Percentiles rank a stretch among this genome's conserved stretches.
Evolutionary conservation across 176 grass and related monocot genomes (phyloP).

Genomic region (Aegilops speltoides): DNA sequence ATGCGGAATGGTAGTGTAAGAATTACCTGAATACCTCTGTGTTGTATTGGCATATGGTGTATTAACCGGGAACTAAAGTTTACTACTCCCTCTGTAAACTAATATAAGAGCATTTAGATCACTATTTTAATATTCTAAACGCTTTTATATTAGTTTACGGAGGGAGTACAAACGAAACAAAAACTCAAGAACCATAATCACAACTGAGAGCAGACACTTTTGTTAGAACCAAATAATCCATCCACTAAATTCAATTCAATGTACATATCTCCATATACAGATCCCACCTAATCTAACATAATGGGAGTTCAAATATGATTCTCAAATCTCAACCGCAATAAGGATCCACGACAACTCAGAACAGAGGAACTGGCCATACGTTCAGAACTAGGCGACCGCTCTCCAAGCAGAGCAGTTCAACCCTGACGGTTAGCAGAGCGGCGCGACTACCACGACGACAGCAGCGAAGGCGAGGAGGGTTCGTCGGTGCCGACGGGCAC

Average conservation of each 20-base stretch:
- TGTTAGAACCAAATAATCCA: constrained; percentile 49
- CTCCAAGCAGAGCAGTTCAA: constrained; percentile 8
- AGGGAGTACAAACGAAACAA: not conserved
- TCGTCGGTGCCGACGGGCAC: constrained; percentile 55
- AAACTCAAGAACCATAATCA: constrained; percentile 8
- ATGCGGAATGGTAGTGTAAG: no score
- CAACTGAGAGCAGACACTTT: not conserved
- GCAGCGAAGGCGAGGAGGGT: not conserved
- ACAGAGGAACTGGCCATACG: not conserved
- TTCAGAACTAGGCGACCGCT: not conserved
- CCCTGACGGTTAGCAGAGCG: constrained; percentile 10
- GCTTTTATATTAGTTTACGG: no score
- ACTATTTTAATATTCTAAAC: no score
- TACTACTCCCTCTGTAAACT: no score
- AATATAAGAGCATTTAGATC: no score
- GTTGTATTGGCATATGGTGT: not conserved
- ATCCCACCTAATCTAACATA: not conserved
- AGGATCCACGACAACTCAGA: not conserved
- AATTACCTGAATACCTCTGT: not conserved
- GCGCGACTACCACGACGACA: not conserved
- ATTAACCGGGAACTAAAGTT: not conserved
- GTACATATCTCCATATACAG: constrained; percentile 2
- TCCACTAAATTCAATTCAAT: not conserved
- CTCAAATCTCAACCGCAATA: not conserved
- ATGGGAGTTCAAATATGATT: constrained; percentile 12